phyloP scores from a whole-genome alignment of 2,329 filamentous ascomycete genomes.

The Fusarium coffeatum region DNA sequence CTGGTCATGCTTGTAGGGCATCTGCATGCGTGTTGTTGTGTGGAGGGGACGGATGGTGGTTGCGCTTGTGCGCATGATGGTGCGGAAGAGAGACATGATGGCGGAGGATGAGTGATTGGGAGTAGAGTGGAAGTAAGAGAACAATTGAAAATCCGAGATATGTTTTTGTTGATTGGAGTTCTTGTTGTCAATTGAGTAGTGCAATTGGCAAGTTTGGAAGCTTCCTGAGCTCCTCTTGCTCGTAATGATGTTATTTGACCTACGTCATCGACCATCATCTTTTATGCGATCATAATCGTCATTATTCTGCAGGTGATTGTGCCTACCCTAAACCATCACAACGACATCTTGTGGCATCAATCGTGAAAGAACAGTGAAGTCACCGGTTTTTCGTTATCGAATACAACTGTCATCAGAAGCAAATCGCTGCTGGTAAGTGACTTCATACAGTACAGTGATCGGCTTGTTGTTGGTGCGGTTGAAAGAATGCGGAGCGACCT shows the following conservation, averaged over 20 bases:
- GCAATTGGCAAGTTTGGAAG: slow-evolving; percentile 3
- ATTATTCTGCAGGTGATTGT: slow-evolving; percentile 5
- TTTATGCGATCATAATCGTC: slow-evolving; percentile 22
- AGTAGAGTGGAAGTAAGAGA: not conserved
- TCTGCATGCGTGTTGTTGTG: slow-evolving; percentile 41
- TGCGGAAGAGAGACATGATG: slow-evolving; percentile 41
- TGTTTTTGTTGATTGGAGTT: not conserved
- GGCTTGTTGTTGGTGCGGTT: not conserved
- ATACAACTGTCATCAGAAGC: not conserved
- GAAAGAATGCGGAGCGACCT: not conserved
- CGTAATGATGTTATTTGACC: slow-evolving; percentile 1
- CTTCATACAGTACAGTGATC: not conserved
- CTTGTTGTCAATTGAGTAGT: slow-evolving; percentile 11
- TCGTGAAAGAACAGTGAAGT: not conserved
- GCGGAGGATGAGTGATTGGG: not conserved
- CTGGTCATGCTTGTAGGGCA: slow-evolving; percentile 63
- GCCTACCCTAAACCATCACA: slow-evolving; percentile 6
- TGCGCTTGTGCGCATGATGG: slow-evolving; percentile 32
- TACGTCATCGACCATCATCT: slow-evolving; percentile 40
- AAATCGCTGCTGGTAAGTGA: not conserved
- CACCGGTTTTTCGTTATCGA: not conserved
- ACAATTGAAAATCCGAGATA: not conserved
- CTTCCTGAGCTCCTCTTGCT: not conserved
- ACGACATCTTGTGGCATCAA: not conserved
- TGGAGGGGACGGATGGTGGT: slow-evolving; percentile 50